A percentile compares a stretch with the other conserved stretches of the same genome.
These are phyloP conservation scores for Microdochium bolleyi DNA, from an alignment of 2,329 filamentous ascomycete species.

Conservation along the genomic window DNA sequence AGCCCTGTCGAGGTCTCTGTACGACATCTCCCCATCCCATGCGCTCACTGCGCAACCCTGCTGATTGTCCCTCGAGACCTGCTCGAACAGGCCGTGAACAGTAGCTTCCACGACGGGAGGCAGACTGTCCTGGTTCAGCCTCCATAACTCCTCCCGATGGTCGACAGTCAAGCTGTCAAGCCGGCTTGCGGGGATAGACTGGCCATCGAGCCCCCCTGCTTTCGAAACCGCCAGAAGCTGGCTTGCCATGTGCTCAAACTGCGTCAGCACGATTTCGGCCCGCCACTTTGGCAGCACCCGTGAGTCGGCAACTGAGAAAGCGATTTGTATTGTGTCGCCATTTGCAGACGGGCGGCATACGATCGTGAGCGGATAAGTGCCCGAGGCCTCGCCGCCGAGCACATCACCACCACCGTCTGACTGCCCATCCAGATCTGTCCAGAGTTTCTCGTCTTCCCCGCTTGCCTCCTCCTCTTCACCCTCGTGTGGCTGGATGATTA, in stretches of 20 bases:
- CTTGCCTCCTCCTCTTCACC: neutral
- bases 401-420: neutral
- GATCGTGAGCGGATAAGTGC: neutral
- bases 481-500: neutral
- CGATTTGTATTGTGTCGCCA: neutral
- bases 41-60: neutral
- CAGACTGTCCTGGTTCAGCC: neutral
- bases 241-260: neutral
- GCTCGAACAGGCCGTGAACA: neutral
- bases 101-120: neutral
- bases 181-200: neutral
- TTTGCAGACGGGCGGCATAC: neutral
- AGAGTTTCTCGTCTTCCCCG: neutral
- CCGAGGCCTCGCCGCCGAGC: neutral
- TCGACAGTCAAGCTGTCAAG: neutral
- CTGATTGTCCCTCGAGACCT: neutral
- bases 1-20: neutral
- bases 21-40: conserved; percentile 1
- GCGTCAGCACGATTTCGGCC: neutral
- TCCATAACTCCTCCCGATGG: neutral
- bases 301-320: neutral
- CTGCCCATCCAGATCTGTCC: neutral
- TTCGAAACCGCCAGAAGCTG: neutral
- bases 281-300: neutral
- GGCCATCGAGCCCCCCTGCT: neutral